A percentile compares a stretch with the other conserved stretches of the same genome.
Evolutionary conservation across 1,139 yeast species (phyloP).

Genomic region (Pichia kudriavzevii): DNA sequence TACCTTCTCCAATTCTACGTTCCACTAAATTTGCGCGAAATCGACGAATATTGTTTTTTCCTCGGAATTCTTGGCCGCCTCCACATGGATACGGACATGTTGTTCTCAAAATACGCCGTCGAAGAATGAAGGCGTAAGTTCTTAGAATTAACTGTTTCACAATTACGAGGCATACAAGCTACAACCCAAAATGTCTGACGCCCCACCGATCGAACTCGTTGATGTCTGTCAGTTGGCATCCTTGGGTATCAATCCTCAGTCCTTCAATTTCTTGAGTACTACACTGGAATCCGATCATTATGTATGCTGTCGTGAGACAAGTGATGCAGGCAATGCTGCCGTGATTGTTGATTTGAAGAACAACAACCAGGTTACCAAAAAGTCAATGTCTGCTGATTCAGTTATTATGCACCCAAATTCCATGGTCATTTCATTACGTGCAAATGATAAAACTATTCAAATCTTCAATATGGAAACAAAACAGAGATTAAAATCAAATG

Average conservation of each 20-base stretch:
- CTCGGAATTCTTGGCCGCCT: too few species aligned
- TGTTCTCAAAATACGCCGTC: too few species aligned
- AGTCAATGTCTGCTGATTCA: slow-evolving; percentile 95
- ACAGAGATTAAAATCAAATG: slow-evolving; percentile 83
- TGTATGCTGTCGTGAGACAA: slow-evolving; percentile 79
- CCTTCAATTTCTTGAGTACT: slow-evolving; percentile 88
- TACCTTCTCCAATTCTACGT: too few species aligned
- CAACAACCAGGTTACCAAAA: slow-evolving; percentile 68
- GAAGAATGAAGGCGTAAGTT: too few species aligned
- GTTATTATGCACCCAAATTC: slow-evolving; percentile 93
- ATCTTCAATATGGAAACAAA: slow-evolving; percentile 84
- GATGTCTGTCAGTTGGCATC: slow-evolving; percentile 84
- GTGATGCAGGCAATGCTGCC: slow-evolving; percentile 74
- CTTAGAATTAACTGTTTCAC: too few species aligned
- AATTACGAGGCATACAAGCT: not conserved
- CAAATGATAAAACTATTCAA: slow-evolving; percentile 93
- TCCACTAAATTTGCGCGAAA: too few species aligned
- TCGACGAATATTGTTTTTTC: too few species aligned
- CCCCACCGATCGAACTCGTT: slow-evolving; percentile 84
- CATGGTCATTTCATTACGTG: slow-evolving; percentile 85
- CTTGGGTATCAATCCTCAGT: slow-evolving; percentile 74
- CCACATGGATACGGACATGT: too few species aligned
- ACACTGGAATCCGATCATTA: slow-evolving; percentile 90
- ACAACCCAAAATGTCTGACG: slow-evolving; percentile 23
- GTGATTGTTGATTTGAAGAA: slow-evolving; percentile 83